Evolutionary conservation across 176 grass and related monocot genomes (phyloP), one percentile per base, ranked within the genome.

Genomic region (Stipa capillata): DNA sequence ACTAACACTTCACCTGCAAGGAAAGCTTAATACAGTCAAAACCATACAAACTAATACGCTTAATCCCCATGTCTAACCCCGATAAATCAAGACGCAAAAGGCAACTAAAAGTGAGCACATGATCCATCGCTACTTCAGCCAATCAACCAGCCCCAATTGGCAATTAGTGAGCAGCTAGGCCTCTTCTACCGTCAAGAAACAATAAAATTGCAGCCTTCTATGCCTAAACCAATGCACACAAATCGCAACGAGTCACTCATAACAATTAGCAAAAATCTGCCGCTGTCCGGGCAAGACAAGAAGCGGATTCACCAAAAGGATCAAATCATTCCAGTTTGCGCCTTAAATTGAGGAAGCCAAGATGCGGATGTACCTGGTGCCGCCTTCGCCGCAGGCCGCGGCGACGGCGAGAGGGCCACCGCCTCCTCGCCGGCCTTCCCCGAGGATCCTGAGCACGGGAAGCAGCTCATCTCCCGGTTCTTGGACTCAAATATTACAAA

Each of bases 391-490:
- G 64, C 28, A 14, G 78, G 37, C 72, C 78, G 71, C 7, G 87
- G 77, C 2, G 72, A 64, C 77, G 87, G 87, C 47, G 82, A 85
- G 77, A 89, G 37, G 23, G 82, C 87, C 54, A 33, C 88, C 50
- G 40, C 80, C 8, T 90, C 88, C 64, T 47, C 63, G 50, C 80
- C 69, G n/a, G 28, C 29, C 84, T 87, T 85, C 65, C 74, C 84
- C 51, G 86, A n/a, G n/a, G n/a, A 94, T 53, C 86, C 80, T 20
- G 79, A 88, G 74, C 92, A 91, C 8, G 89, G 89, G 48, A 89
- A 87, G 72, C 92, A 94, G 74, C 86, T 91, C 92, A 94, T 94
- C 67, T 40, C 83, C 36, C 64, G 2, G n/a, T n/a, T n/a, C n/a
- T n/a, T n/a, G n/a, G n/a, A n/a, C n/a, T n/a, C 54, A 55, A 29